Base-by-base conservation (phyloP, 345 rosid species). In the Eucalyptus polyanthemos region DNA sequence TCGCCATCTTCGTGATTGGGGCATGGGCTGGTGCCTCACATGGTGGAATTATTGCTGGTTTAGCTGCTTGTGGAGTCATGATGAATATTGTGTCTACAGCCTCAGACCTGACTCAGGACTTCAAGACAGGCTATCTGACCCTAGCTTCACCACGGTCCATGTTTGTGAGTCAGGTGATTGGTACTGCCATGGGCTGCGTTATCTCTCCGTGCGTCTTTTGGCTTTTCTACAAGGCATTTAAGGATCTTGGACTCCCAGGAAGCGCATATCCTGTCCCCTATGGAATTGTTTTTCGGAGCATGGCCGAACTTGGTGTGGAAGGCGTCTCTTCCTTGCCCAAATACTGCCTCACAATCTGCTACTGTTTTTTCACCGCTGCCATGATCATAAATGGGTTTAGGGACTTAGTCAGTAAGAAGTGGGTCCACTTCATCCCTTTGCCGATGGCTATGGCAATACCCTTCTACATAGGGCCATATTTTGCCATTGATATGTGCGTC, bases 401-500 rank as follows among this genome's bases (percentile, higher is more conserved):
- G 67, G 94, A 93, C 13, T 11, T 25, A 0, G 50, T 91, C 19
- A 76, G 88, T 3, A 16, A 16, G 12, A 91, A 51, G 15, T 53
- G 89, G 62, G 88, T 87, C 31, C 90, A 85, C 86, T 92, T 87
- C 16, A 87, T 92, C 67, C 95, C 94, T 21, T 80, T 91, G 50
- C 95, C 94, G 11, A 92, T 93, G 95, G 93, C 93, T 29, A 91
- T 93, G 95, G 93, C 93, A 22, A 87, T 89, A 37, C 94, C 95
- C 8, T 93, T 93, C 90, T 92, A 91, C 88, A 40, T 91, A 4
- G 94, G 94, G 65, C 89, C 91, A 6, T 93, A 92, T 90, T 92
- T 93, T 44, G 92, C 95, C 49, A 90, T 93, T 4, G 93, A 93
- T 31, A 93, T 93, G 95, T 93, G 93, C n/a, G 81, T 93, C 21